Evolutionary conservation across 2,329 filamentous ascomycete genomes (phyloP), one percentile per base, ranked within the genome.

Genomic region (Penicillium verrucosum): DNA sequence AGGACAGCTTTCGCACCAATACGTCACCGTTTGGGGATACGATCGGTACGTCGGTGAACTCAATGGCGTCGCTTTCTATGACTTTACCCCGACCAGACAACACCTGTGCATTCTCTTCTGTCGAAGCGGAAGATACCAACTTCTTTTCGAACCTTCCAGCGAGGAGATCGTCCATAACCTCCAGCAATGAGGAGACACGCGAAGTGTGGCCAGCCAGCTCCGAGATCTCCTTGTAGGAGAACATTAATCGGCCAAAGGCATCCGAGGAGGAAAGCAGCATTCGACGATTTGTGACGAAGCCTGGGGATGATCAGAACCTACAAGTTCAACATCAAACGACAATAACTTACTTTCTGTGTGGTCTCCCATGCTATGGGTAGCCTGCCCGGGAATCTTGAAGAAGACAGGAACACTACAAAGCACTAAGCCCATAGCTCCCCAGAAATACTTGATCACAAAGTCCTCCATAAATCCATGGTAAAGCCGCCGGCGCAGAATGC

Each of bases 381-480:
- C 71, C 61, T 86, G 81, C 1, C 89, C 89, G 0, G 92, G 92
- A 18, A 97, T 83, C 74, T 93, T 93, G 80, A 99, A 89, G 74
- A 99, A 99, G 2, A 97, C 93, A 0, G 94, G 94, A 0, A 96
- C 87, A 73, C 91, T 95, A 80, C 94, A 99, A 10, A 99, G 85
- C 61, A 96, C 75, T 62, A 99, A 82, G 1, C 94, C 94, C 42
- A 99, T 75, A 2, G 94, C 93, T 40, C 94, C 94, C 94, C 94
- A 99, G 76, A 97, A 94, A 73, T 99, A 99, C 75, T 99, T 99
- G 76, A 99, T 96, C 56, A 97, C 91, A 75, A 97, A 99, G 74
- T 99, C 94, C 73, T 99, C 94, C 93, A 97, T 97, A 68, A 99
- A 88, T n/a, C 92, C 93, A 73, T 99, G 93, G 74, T 97, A 97